A percentile compares a stretch with the other conserved stretches of the same genome.
Evolutionary conservation across 805 yeast genomes (phyloP).

Genomic region (Priceomyces fermenticarens): DNA sequence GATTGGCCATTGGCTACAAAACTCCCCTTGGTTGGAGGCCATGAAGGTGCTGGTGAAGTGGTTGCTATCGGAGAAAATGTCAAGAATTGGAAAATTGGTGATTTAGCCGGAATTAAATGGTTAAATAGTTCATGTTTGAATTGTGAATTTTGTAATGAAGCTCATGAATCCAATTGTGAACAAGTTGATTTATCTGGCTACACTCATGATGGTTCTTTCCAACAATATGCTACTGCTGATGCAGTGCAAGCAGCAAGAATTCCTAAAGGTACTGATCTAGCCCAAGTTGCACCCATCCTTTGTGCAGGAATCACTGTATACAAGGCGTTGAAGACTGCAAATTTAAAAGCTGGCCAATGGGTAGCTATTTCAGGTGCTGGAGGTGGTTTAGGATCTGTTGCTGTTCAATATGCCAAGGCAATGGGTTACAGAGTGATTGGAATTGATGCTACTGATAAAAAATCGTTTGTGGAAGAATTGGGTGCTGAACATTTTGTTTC

Average conservation of each 20-base stretch:
- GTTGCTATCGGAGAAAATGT: slow-evolving; percentile 74
- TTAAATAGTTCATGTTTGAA: slow-evolving; percentile 71
- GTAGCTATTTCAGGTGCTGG: slow-evolving; percentile 77
- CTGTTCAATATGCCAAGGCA: slow-evolving; percentile 71
- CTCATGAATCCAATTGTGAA: slow-evolving; percentile 70
- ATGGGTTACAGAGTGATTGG: slow-evolving; percentile 74
- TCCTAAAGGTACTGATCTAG: slow-evolving; percentile 72
- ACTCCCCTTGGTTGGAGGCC: slow-evolving; percentile 81
- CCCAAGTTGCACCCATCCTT: slow-evolving; percentile 74
- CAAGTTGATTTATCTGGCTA: slow-evolving; percentile 69
- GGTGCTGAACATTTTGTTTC: slow-evolving; percentile 68
- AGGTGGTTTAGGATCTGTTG: slow-evolving; percentile 76
- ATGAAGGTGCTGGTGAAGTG: slow-evolving; percentile 86
- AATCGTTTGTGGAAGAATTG: slow-evolving; percentile 47
- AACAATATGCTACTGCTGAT: slow-evolving; percentile 86
- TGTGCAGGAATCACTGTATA: slow-evolving; percentile 92
- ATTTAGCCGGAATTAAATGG: slow-evolving; percentile 83
- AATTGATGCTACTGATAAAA: slow-evolving; percentile 70
- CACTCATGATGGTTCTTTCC: slow-evolving; percentile 89
- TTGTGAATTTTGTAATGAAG: slow-evolving; percentile 71
- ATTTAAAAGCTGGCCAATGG: slow-evolving; percentile 68
- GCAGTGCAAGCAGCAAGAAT: slow-evolving; percentile 83
- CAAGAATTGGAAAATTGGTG: slow-evolving; percentile 71
- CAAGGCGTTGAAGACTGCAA: slow-evolving; percentile 84
- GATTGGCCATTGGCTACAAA: slow-evolving; percentile 84